phyloP scores from a whole-genome alignment of 2,329 filamentous ascomycete species.

The Monilinia vaccinii-corymbosi region DNA sequence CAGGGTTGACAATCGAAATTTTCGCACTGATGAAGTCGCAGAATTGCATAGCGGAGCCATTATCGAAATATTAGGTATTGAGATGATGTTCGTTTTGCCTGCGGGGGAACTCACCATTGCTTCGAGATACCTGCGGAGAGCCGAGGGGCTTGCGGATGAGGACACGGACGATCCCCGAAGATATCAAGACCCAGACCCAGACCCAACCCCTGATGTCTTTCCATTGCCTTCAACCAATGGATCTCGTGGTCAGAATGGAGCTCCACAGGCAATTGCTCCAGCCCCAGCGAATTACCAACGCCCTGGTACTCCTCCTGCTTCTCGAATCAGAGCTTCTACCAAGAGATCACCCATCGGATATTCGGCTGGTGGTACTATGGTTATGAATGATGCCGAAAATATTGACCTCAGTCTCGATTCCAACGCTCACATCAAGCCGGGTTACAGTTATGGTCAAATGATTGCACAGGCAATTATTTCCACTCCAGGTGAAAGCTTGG shows the following conservation, averaged over 20 bases:
- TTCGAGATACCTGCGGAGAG: slow-evolving; percentile 57
- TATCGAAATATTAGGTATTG: slow-evolving; percentile 81
- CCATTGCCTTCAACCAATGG: neutral
- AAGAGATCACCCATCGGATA: slow-evolving; percentile 24
- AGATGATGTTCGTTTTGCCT: slow-evolving; percentile 99
- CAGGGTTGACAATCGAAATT: slow-evolving; percentile 64
- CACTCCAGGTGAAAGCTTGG: slow-evolving; percentile 78
- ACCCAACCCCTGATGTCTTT: neutral
- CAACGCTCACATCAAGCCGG: slow-evolving; percentile 86
- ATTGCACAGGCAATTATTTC: slow-evolving; percentile 94
- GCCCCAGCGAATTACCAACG: slow-evolving; percentile 52
- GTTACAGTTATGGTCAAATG: slow-evolving; percentile 92
- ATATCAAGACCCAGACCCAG: neutral
- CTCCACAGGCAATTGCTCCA: slow-evolving; percentile 44
- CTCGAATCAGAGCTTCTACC: slow-evolving; percentile 20
- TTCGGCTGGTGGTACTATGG: slow-evolving; percentile 32
- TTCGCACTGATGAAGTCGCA: slow-evolving; percentile 56
- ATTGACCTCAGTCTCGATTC: slow-evolving; percentile 75
- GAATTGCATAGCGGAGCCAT: slow-evolving; percentile 78
- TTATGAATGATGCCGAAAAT: slow-evolving; percentile 39
- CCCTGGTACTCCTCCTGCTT: slow-evolving; percentile 44
- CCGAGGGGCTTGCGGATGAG: slow-evolving; percentile 15
- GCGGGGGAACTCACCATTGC: slow-evolving; percentile 58
- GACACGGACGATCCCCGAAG: neutral
- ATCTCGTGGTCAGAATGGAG: slow-evolving; percentile 18